Evolutionary conservation across 441 rosid genomes (phyloP).

Genomic region (Adansonia gregorii): DNA sequence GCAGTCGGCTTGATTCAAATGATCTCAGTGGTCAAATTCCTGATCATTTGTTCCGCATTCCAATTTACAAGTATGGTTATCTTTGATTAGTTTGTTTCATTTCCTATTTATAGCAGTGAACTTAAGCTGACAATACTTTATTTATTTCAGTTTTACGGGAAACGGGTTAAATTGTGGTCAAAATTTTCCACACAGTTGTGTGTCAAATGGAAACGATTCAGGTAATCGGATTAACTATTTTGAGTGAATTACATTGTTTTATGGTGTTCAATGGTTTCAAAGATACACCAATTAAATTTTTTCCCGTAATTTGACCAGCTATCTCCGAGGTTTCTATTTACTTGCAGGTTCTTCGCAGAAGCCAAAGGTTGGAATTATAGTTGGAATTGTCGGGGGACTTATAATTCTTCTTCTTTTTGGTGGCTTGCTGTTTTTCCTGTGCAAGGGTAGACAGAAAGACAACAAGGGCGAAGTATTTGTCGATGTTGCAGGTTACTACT

Average conservation of each 20-base stretch:
- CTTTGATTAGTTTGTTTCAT: slow-evolving; percentile 12
- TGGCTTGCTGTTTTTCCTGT: slow-evolving; percentile 56
- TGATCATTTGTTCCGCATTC: slow-evolving; percentile 55
- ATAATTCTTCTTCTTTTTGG: slow-evolving; percentile 54
- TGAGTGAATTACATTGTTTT: slow-evolving; percentile 21
- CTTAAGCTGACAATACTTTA: slow-evolving; percentile 29
- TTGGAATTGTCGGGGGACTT: slow-evolving; percentile 76
- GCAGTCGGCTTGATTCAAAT: slow-evolving; percentile 81
- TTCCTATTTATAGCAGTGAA: slow-evolving; percentile 17
- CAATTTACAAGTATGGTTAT: slow-evolving; percentile 72
- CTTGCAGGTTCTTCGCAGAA: slow-evolving; percentile 64
- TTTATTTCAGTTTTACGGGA: slow-evolving; percentile 68
- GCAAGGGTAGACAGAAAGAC: slow-evolving; percentile 68
- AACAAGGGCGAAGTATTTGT: slow-evolving; percentile 75
- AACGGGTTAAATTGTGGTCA: slow-evolving; percentile 72
- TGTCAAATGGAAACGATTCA: slow-evolving; percentile 51
- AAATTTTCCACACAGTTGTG: slow-evolving; percentile 52
- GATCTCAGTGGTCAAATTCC: slow-evolving; percentile 77
- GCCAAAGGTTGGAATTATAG: slow-evolving; percentile 71
- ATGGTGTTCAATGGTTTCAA: slow-evolving; percentile 14
- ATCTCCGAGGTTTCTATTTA: slow-evolving; percentile 23
- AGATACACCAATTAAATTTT: neutral
- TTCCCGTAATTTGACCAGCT: slow-evolving; percentile 10
- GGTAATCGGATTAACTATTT: slow-evolving; percentile 43
- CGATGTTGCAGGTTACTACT: slow-evolving; percentile 81